Base-by-base conservation (phyloP, 768 basidiomycete genomes). In the Lactarius akahatsu region DNA sequence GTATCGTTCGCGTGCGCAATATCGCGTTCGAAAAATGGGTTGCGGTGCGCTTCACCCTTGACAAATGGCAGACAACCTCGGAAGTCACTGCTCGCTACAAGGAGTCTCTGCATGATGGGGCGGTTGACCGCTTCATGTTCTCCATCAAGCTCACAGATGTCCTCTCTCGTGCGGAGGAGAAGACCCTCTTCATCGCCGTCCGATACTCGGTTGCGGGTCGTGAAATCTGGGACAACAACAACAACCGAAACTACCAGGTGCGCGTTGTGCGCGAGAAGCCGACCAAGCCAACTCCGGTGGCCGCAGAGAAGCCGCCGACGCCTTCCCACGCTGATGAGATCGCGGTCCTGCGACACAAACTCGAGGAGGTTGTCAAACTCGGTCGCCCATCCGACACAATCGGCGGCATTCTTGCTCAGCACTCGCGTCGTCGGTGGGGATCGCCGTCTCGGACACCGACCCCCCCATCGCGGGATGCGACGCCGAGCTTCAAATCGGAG, bases 191-290 rank as follows among this genome's bases (percentile, higher is more conserved):
- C 68, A 74, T 97, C 55, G 93, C 92, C 2, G 77, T 98, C 56
- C 80, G 92, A 62, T 94, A 90, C 72, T 76, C 79, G 15, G 85
- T 88, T 30, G 85, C 78, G 5, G 91, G 90, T 0, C 77, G 80
- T 70, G 95, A 98, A 75, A 83, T 90, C 65, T 98, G 96, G 96
- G 96, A 98, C 76, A 96, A 92, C 78, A 96, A 97, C 73, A 74
- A 71, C 30, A 88, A 89, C 2, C 74, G 80, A 62, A 92, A 98
- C 74, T 98, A 96, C 76, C 79, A 85, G 57, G 84, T 91, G 62
- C 84, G 81, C 63, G 96, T 98, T 73, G 77, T 76, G 62, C 78
- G 78, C 68, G 69, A 73, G 71, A 70, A 71, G 65, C 23, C 56
- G 30, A 70, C 54, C 70, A 75, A 59, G 76, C 74, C 26, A 77